phyloP scores from a whole-genome alignment of 106 monocot genomes.

The Phalaenopsis equestris region DNA sequence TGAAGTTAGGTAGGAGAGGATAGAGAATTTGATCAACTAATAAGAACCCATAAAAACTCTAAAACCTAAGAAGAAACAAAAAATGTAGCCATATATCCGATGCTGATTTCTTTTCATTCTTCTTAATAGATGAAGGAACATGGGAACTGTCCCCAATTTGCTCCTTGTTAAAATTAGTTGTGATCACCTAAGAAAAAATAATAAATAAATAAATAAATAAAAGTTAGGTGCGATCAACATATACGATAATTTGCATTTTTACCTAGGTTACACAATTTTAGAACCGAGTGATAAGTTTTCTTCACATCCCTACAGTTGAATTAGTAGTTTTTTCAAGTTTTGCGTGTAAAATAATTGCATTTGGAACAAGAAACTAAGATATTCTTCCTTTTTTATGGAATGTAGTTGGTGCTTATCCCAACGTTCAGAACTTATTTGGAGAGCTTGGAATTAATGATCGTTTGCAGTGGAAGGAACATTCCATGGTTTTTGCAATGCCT shows the following conservation, averaged over 20 bases:
- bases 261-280: not conserved
- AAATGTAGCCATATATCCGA: not conserved
- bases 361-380: not conserved
- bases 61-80: not conserved
- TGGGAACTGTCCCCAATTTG: not conserved
- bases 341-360: not conserved
- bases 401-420: conserved; percentile 98
- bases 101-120: not conserved
- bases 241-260: not conserved
- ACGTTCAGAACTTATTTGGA: conserved; percentile 95
- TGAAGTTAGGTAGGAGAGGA: not conserved
- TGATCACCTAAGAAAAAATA: too few species aligned
- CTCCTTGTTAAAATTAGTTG: not conserved
- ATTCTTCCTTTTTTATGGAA: conserved; percentile 10
- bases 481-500: conserved; percentile 99
- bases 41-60: not conserved
- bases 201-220: too few species aligned
- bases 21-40: not conserved
- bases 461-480: conserved; percentile 98
- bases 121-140: not conserved
- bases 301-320: not conserved
- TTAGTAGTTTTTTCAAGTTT: not conserved
- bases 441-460: conserved; percentile 98
- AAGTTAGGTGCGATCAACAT: not conserved
- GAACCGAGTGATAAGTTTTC: not conserved